Base-by-base conservation (phyloP, 352 stramenopile genomes). In the Phytophthora hibernalis region DNA sequence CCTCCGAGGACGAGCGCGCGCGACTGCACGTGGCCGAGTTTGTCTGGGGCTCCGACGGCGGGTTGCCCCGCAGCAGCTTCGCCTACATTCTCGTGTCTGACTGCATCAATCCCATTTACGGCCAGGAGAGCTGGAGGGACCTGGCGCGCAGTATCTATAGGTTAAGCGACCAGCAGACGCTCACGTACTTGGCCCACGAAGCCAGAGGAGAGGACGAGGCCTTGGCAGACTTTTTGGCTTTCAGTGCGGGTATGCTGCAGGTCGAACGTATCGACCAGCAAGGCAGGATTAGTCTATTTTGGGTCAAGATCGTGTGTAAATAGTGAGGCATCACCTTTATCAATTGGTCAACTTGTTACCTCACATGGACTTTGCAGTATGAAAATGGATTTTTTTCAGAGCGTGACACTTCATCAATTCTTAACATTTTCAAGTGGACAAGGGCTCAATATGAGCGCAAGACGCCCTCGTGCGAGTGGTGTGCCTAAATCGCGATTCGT, bases 21-120 rank as follows among this genome's bases (percentile, higher is more conserved):
- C 80, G 76, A 7, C 61, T 90, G 26, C 49, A 65, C 5, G 76
- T 89, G 51, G 53, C 51, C 26, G 80, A 95, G 67, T 92, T 89
- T 50, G 71, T 67, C 15, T 95, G 87, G 87, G 87, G 83, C 33
- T 80, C 75, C 2, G 55, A 72, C 18, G 20, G 33, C n/a, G 38
- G 44, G 35, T 30, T 57, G 6, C 68, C 87, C 10, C 67, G 63
- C 33, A 69, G 49, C 24, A 76, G 61, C 22, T 91, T 73, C 53
- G 59, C 77, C 59, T 92, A 83, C 71, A 85, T 95, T 52, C 67
- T 95, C 48, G 66, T 94, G 20, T 95, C 87, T 4, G 87, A 95
- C 62, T 95, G 87, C 55, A 93, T 95, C 59, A 95, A 95, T 47
- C 85, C 87, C 49, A 93, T 95, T 58, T 95, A 95, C 68, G 87